phyloP scores from a whole-genome alignment of 371 early-diverging fungal genomes.

The Rhizomucor miehei region DNA sequence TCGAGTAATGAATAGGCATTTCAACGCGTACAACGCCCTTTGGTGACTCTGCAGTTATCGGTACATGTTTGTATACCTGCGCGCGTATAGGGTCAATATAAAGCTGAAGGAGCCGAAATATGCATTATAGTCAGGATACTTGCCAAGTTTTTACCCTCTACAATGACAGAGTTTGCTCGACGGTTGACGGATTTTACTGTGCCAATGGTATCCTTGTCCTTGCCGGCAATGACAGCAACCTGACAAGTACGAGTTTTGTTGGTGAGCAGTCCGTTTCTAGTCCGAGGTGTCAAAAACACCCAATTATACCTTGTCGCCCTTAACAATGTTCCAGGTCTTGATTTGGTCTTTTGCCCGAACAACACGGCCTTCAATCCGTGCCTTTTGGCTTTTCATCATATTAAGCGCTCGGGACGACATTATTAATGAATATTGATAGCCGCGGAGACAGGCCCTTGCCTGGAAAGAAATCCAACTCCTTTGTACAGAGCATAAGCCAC shows the following conservation, averaged over 20 bases:
- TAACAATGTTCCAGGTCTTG: constrained; percentile 45
- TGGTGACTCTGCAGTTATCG: constrained; percentile 45
- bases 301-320: constrained; percentile 51
- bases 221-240: constrained; percentile 53
- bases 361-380: too few relatives aligned
- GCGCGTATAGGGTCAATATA: constrained; percentile 22
- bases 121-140: background rate
- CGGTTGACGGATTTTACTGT: constrained; percentile 44
- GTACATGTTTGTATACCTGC: constrained; percentile 38
- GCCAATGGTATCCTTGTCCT: constrained; percentile 51
- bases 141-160: constrained; percentile 50
- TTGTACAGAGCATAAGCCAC: too few relatives aligned
- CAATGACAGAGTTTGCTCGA: constrained; percentile 38
- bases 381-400: too few relatives aligned
- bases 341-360: constrained; percentile 31
- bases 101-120: background rate
- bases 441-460: too few relatives aligned
- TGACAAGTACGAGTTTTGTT: constrained; percentile 9
- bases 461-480: too few relatives aligned
- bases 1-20: constrained; percentile 48
- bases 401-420: too few relatives aligned
- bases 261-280: too few relatives aligned
- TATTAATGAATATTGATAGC: too few relatives aligned
- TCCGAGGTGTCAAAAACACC: too few relatives aligned
- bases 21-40: constrained; percentile 47